Conservation (phyloP, 2,329 filamentous ascomycete species). For the Myriosclerotinia duriaeana region DNA sequence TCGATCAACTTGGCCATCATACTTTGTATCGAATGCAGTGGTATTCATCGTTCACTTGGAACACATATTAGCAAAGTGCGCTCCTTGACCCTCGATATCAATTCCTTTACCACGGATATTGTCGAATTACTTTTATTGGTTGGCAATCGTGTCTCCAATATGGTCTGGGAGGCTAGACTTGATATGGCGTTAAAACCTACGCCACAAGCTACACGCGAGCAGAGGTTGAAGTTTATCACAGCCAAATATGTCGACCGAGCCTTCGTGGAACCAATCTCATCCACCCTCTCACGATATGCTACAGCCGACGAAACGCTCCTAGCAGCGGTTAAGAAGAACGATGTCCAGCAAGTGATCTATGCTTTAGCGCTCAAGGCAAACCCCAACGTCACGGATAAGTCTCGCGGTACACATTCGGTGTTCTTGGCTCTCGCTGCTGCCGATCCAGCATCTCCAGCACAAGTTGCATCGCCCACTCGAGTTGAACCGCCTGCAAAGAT, state of each 20-base stretch:
- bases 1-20: constrained; percentile 97
- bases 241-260: constrained; percentile 86
- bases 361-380: constrained; percentile 83
- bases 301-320: constrained; percentile 85
- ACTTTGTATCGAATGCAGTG: constrained; percentile 95
- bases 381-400: constrained; percentile 82
- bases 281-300: constrained; percentile 71
- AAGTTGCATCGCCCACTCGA: constrained; percentile 47
- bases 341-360: constrained; percentile 90
- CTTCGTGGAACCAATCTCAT: constrained; percentile 76
- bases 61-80: constrained; percentile 98
- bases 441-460: constrained; percentile 77
- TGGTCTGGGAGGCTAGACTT: constrained; percentile 89
- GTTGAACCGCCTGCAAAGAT: constrained; percentile 46
- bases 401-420: constrained; percentile 81
- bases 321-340: constrained; percentile 92
- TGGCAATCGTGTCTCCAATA: constrained; percentile 92
- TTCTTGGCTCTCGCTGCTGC: constrained; percentile 90
- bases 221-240: constrained; percentile 91
- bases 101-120: constrained; percentile 94
- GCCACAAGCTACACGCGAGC: constrained; percentile 78
- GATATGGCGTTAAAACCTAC: constrained; percentile 70
- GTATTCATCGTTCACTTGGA: constrained; percentile 91
- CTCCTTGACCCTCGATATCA: constrained; percentile 91
- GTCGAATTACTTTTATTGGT: constrained; percentile 89